Conservation (phyloP, 164 flowering plant species). For the Stephania yunnanensis region DNA sequence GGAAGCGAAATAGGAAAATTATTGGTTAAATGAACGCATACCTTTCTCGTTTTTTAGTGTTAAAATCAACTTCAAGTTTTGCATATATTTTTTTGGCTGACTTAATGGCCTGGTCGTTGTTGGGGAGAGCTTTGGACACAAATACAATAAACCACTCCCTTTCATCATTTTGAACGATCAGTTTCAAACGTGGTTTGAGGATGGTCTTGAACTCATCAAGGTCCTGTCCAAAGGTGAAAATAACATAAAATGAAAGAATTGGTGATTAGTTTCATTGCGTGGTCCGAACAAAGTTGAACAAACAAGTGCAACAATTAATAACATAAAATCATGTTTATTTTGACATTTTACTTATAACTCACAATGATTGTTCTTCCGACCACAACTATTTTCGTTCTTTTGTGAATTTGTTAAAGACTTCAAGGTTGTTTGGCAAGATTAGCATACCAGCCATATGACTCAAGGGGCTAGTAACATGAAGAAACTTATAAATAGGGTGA, state of each 20-base stretch:
- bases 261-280: too few relatives aligned
- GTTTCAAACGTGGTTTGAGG: slow-evolving; percentile 85
- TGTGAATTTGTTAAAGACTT: too few relatives aligned
- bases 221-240: slow-evolving; percentile 46
- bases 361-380: too few relatives aligned
- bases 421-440: too few relatives aligned
- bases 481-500: too few relatives aligned
- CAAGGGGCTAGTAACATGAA: too few relatives aligned
- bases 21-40: not conserved
- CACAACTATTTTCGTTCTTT: too few relatives aligned
- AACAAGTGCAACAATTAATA: too few relatives aligned
- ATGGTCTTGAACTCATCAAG: slow-evolving; percentile 97
- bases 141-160: slow-evolving; percentile 95
- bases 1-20: not conserved
- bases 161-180: slow-evolving; percentile 94
- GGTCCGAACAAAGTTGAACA: too few relatives aligned
- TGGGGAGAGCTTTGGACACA: slow-evolving; percentile 86
- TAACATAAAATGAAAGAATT: not conserved
- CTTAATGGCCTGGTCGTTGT: slow-evolving; percentile 77
- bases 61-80: slow-evolving; percentile 92
- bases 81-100: slow-evolving; percentile 85
- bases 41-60: slow-evolving; percentile 96
- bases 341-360: too few relatives aligned
- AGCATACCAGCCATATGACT: too few relatives aligned
- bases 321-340: too few relatives aligned